phyloP scores from a whole-genome alignment of 2,329 filamentous ascomycete species.

The Microcyclospora tardicrescens region DNA sequence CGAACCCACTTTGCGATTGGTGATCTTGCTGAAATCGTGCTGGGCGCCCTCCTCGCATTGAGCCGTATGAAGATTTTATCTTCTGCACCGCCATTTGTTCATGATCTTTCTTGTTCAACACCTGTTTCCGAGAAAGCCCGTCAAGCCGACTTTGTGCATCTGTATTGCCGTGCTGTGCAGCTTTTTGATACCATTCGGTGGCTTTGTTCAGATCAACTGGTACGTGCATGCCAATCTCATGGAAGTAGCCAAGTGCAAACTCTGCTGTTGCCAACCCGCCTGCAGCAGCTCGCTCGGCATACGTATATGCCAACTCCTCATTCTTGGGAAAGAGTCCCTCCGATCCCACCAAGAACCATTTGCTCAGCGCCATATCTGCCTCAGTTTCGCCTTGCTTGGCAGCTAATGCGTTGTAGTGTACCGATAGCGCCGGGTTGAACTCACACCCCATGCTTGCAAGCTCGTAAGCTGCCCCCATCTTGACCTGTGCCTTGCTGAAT shows the following conservation, averaged over 20 bases:
- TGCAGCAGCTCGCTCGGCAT: slow-evolving; percentile 74
- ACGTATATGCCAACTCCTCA: slow-evolving; percentile 82
- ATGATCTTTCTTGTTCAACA: slow-evolving; percentile 76
- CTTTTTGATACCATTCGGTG: slow-evolving; percentile 77
- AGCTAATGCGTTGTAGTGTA: slow-evolving; percentile 92
- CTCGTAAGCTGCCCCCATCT: slow-evolving; percentile 94
- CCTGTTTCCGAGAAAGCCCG: slow-evolving; percentile 65
- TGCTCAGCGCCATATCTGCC: slow-evolving; percentile 89
- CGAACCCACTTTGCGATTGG: slow-evolving; percentile 15
- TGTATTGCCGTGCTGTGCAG: slow-evolving; percentile 79
- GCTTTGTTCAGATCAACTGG: slow-evolving; percentile 73
- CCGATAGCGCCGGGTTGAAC: slow-evolving; percentile 80
- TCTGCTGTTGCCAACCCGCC: slow-evolving; percentile 78
- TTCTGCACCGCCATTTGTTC: slow-evolving; percentile 78
- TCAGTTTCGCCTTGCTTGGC: slow-evolving; percentile 86
- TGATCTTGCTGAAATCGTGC: slow-evolving; percentile 27
- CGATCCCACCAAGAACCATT: slow-evolving; percentile 96
- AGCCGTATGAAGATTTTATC: slow-evolving; percentile 53
- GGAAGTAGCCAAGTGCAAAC: slow-evolving; percentile 94
- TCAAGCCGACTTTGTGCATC: slow-evolving; percentile 75
- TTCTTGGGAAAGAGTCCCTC: slow-evolving; percentile 91
- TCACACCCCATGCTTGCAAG: slow-evolving; percentile 87
- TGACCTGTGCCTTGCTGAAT: slow-evolving; percentile 90
- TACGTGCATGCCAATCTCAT: slow-evolving; percentile 89
- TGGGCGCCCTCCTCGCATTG: slow-evolving; percentile 36